Base-by-base conservation (phyloP, 148 eudicot species). In the Nepenthes gracilis region DNA sequence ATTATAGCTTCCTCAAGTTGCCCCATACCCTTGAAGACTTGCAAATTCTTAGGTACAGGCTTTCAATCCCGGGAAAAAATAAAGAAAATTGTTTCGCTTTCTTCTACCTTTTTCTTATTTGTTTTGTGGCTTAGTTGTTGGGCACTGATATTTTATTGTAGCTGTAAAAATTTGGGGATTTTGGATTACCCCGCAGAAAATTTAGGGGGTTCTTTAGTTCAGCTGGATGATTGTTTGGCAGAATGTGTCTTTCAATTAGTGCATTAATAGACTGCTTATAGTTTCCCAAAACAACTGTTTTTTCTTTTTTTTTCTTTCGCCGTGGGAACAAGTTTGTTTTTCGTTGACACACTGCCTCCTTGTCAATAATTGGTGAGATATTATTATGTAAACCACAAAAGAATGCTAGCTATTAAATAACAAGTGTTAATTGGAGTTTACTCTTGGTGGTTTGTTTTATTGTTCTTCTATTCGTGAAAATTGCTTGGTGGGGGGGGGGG, bases 1-100 rank as follows among this genome's bases (percentile, higher is more conserved):
- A 92, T 82, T 92, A 92, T 75, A 85, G 90, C 75, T 92, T 92
- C 79, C 94, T 92, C 58, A 92, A 92, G 80, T 80, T 92, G 40
- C 98, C 98, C 53, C 84, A 80, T 35, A 74, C 64, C 54, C 80
- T 88, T 34, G 72, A 88, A 60, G 98, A 92, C 63, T 76, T 92
- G 61, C 96, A 83, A 64, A 77, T 88, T 64, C 88, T 92, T 60
- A 81, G 83, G 98, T 92, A 77, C 56, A 43, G 35, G 35, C 14
- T 54, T 2, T 34, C 35, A 34, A 12, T 40, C 33, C 5, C n/a
- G 23, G 23, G 23, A 23, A 23, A 23, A 23, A 23, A 23, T 23
- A 23, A 23, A 23, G 23, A 23, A 23, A 23, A 23, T 35, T 9
- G 34, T 55, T 55, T 8, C 33, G 33, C 54, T 51, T 14, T 32